Conservation (phyloP, 495 filamentous ascomycete species). For the Trichoderma reesei region DNA sequence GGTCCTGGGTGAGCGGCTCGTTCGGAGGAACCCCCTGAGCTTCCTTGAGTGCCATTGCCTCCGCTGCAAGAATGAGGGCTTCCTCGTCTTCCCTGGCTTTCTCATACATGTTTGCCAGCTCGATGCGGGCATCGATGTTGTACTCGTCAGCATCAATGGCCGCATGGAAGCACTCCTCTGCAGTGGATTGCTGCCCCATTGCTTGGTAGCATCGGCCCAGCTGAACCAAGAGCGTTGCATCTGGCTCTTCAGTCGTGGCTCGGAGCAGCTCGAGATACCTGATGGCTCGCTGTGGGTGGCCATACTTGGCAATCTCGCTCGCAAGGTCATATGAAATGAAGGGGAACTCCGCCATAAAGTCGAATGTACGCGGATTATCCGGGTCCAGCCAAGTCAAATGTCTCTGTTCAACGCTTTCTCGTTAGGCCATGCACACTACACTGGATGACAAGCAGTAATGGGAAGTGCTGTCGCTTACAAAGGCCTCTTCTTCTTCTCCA, state of each 20-base stretch:
- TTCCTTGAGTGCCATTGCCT: constrained; percentile 53
- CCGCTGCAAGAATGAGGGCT: constrained; percentile 62
- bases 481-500: constrained; percentile 62
- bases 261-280: constrained; percentile 64
- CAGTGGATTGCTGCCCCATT: constrained; percentile 51
- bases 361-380: constrained; percentile 34
- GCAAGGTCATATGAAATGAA: constrained; percentile 71
- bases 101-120: constrained; percentile 75
- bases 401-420: constrained; percentile 9
- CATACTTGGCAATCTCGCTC: constrained; percentile 50
- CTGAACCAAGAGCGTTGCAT: constrained; percentile 55
- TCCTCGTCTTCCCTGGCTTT: constrained; percentile 55
- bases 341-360: constrained; percentile 50
- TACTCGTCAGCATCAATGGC: constrained; percentile 59
- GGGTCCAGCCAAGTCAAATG: constrained; percentile 50
- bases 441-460: neutral
- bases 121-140: constrained; percentile 57
- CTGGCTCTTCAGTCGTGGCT: constrained; percentile 44
- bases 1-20: constrained; percentile 32
- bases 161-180: constrained; percentile 63
- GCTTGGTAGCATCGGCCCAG: constrained; percentile 64
- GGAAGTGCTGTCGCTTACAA: constrained; percentile 40
- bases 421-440: neutral
- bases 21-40: constrained; percentile 14
- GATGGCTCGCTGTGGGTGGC: constrained; percentile 52